Base-by-base conservation (phyloP, 169 alveolate genomes). In the Hammondia hammondi region DNA sequence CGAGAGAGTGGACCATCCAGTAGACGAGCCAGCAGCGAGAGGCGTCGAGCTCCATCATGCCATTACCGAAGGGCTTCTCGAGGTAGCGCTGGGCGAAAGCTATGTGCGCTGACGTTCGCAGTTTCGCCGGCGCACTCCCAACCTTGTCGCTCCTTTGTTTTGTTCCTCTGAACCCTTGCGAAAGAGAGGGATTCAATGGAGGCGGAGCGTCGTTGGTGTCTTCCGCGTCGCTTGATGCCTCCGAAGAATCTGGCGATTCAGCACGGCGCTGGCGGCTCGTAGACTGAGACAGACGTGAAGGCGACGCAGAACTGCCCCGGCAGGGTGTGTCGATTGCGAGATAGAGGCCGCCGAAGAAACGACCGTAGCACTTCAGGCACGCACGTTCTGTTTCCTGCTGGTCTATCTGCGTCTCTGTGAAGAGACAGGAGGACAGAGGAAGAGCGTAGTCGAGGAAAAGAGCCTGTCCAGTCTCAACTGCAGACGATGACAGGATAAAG, bases 1-100 rank as follows among this genome's bases (percentile, higher is more conserved):
- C 92, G 88, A 94, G 84, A 32, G 94, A 90, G 61, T 91, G 94
- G 10, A 70, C n/a, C 67, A 73, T 84, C 96, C 96, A 94, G 90
- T 35, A 94, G 88, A 91, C 73, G 17, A 94, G 93, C 96, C 96
- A 94, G 70, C 92, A 87, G 4, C 96, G 88, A n/a, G 94, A 85
- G 27, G 96, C 94, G 56, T 91, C 94, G 57, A 94, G 92, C 43
- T 90, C 91, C 89, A 71, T 72, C 91, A 85, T 70, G 61, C 43
- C 32, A 10, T n/a, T 46, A 17, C 81, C 52, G 9, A 93, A 81
- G 32, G 92, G 85, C 85, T 43, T 61, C 17, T 73, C 88, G 56
- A 92, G 57, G 48, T 61, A 88, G 27, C 57, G 46, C 52, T 29
- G 17, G 37, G 46, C 61, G 88, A 82, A 92, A 27, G 84, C 71